Base-by-base conservation (phyloP, 1,284 basidiomycete species). In the Garcileccinum viscosum region DNA sequence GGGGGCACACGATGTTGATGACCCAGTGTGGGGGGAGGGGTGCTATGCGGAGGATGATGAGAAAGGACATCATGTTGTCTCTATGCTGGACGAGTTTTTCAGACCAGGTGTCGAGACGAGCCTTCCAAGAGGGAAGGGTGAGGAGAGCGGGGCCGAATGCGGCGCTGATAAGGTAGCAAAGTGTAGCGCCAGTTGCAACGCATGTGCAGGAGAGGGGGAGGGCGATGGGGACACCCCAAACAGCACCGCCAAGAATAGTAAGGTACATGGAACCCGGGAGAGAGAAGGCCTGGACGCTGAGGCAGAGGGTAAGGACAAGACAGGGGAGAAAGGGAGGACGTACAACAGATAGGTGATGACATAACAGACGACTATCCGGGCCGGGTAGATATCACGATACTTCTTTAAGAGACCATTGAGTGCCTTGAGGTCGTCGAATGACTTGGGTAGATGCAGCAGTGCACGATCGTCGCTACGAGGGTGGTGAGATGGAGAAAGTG, bases 211-310 rank as follows among this genome's bases (percentile, higher is more conserved):
- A 94, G n/a, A 99, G 86, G 1, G 95, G 92, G 2, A 99, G 87
- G 0, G 97, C 97, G 9, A 92, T 82, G 1, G 94, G 84, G n/a
- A 98, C 92, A 42, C 97, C 97, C 90, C 96, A 99, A 8, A 99
- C 92, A 0, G 97, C 97, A 38, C 97, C 97, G 17, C 95, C 96
- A 11, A 99, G 90, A 77, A 99, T 98, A 64, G 95, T 96, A 70
- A 99, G 89, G 80, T 99, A 99, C 97, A 99, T 99, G 30, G 95
- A 97, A 0, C 97, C 97, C 0, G 97, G 97, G 7, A 99, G 88
- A 3, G 95, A 96, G 82, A 99, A 99, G 0, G 96, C 95, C 85
- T 99, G 97, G 5, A 99, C 87, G 82, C 95, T 96, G 78, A 50
- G 19, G 4, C 64, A 62, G 64, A 70, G 74, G 68, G 74, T 72